Evolutionary conservation across 768 basidiomycete species (phyloP).

Genomic region (Tylopilus cervinicoccineus): DNA sequence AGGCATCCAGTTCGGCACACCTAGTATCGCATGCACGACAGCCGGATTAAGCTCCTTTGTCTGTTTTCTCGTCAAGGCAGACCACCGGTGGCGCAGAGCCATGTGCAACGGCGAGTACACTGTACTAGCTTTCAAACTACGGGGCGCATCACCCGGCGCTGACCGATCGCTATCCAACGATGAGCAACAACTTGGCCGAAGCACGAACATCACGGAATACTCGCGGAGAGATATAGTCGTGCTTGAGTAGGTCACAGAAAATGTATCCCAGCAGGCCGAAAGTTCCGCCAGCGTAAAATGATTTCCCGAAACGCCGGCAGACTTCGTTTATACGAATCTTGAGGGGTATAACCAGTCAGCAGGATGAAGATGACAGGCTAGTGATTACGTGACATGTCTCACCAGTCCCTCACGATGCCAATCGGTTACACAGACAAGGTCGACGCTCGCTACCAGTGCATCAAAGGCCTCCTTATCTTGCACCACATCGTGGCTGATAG

Average conservation of each 20-base stretch:
- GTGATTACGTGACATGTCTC: constrained; percentile 29
- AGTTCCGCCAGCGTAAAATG: constrained; percentile 89
- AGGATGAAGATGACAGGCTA: not conserved
- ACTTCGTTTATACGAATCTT: constrained; percentile 77
- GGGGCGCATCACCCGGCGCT: constrained; percentile 52
- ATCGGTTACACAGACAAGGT: constrained; percentile 88
- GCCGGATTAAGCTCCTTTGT: constrained; percentile 83
- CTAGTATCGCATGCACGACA: constrained; percentile 65
- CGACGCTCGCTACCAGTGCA: constrained; percentile 58
- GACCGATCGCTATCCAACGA: constrained; percentile 53
- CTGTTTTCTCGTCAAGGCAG: constrained; percentile 62
- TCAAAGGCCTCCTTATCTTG: constrained; percentile 53
- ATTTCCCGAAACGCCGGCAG: constrained; percentile 70
- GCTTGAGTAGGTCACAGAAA: constrained; percentile 87
- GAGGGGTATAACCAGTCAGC: constrained; percentile 8
- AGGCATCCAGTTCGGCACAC: constrained; percentile 37
- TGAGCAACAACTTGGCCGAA: constrained; percentile 9
- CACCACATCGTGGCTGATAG: constrained; percentile 47
- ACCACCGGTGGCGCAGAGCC: constrained; percentile 70
- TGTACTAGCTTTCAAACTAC: constrained; percentile 55
- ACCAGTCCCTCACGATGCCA: constrained; percentile 67
- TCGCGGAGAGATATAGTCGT: constrained; percentile 84
- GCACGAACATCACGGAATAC: constrained; percentile 28
- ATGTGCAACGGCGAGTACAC: constrained; percentile 59
- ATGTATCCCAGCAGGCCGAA: constrained; percentile 92